Percentiles rank a stretch among this genome's conserved stretches.
Conservation (phyloP, 768 basidiomycete genomes). For the Lyophyllum atratum region DNA sequence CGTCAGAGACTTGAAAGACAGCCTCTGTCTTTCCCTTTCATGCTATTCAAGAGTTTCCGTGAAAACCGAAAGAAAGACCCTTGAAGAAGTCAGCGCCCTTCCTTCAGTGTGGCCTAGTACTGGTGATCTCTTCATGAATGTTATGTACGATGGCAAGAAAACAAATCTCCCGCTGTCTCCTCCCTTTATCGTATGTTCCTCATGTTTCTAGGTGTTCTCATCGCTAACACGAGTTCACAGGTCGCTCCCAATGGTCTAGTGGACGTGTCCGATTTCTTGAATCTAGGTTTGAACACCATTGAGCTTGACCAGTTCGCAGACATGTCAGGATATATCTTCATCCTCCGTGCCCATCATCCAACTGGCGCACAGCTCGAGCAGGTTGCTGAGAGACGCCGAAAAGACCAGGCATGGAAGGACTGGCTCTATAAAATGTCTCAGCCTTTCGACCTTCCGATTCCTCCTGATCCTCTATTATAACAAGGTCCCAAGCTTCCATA, state of each 20-base stretch:
- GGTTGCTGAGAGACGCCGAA: constrained; percentile 28
- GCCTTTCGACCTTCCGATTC: constrained; percentile 31
- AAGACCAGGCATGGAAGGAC: constrained; percentile 41
- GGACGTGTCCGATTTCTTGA: constrained; percentile 50
- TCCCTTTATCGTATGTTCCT: constrained; percentile 37
- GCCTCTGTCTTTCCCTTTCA: constrained; percentile 46
- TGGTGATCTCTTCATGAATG: constrained; percentile 36
- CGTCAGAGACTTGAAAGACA: constrained; percentile 32
- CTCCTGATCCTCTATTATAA: background rate
- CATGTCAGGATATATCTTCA: constrained; percentile 45
- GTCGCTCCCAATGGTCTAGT: constrained; percentile 48
- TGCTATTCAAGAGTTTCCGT: constrained; percentile 37
- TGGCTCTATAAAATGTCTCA: constrained; percentile 36
- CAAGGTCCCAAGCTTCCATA: too few species aligned
- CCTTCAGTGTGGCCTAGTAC: constrained; percentile 46
- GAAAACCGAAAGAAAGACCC: constrained; percentile 17
- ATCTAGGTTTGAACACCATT: constrained; percentile 41
- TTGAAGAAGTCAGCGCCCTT: constrained; percentile 23
- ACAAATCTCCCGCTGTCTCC: constrained; percentile 41
- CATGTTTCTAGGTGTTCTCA: background rate
- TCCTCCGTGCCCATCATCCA: constrained; percentile 52
- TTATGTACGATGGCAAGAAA: constrained; percentile 27
- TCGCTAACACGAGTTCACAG: constrained; percentile 26
- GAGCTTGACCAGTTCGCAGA: constrained; percentile 44
- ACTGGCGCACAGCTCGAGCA: constrained; percentile 44